phyloP scores from a whole-genome alignment of 495 filamentous ascomycete species.

The Penicillium fimorum region DNA sequence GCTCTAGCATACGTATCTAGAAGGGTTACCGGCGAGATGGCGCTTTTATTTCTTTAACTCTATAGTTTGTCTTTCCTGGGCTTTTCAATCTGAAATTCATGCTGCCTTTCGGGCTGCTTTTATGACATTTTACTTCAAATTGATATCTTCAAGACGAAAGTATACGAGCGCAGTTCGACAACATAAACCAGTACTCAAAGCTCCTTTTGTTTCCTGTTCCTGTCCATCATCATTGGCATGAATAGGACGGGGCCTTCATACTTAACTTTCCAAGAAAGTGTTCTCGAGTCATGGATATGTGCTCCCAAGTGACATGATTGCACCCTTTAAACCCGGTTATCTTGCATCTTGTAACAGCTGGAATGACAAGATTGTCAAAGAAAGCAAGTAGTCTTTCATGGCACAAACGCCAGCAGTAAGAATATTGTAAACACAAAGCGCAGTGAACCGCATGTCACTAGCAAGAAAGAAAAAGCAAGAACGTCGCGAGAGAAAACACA shows the following conservation, averaged over 20 bases:
- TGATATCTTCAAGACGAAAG: not conserved
- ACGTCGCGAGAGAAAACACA: not conserved
- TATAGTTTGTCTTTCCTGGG: not conserved
- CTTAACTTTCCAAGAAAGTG: too few relatives aligned
- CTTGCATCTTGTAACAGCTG: not conserved
- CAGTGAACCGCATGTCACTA: not conserved
- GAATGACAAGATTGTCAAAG: not conserved
- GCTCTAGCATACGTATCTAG: slow-evolving; percentile 6
- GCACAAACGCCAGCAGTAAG: not conserved
- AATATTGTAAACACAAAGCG: not conserved
- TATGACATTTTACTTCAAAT: not conserved
- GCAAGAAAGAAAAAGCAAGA: not conserved
- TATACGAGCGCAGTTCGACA: not conserved
- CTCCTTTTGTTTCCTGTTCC: too few relatives aligned
- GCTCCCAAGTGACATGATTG: not conserved
- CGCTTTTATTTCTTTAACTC: not conserved
- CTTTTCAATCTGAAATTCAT: not conserved
- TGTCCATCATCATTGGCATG: not conserved
- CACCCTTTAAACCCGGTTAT: not conserved
- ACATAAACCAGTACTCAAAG: not conserved
- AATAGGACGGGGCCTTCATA: not conserved
- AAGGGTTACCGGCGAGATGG: slow-evolving; percentile 1
- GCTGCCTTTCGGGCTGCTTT: not conserved
- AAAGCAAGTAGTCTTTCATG: not conserved
- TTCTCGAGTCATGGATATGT: not conserved